Conservation (phyloP, 2,329 filamentous ascomycete species). For the Hypoxylon sp. region DNA sequence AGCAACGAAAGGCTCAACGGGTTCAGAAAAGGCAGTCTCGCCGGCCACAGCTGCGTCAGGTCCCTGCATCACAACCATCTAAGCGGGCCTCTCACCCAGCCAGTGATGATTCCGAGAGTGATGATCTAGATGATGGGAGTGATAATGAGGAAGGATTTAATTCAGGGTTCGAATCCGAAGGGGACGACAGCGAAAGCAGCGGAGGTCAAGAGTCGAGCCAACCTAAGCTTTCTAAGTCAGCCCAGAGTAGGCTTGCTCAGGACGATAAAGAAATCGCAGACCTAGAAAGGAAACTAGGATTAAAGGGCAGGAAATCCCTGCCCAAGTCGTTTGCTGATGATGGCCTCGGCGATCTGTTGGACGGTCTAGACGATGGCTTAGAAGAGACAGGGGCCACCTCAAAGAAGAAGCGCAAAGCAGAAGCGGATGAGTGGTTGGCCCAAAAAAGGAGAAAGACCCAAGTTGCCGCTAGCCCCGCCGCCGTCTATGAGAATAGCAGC, state of each 20-base stretch:
- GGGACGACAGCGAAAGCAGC: constrained; percentile 51
- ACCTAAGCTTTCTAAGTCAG: constrained; percentile 52
- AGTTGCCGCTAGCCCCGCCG: constrained; percentile 35
- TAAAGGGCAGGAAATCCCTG: constrained; percentile 81
- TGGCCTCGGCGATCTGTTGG: constrained; percentile 83
- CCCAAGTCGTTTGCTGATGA: constrained; percentile 84
- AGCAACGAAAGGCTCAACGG: constrained; percentile 53
- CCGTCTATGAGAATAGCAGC: constrained; percentile 36
- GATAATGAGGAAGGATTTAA: constrained; percentile 45
- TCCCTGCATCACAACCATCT: constrained; percentile 28
- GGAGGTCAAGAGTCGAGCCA: constrained; percentile 28
- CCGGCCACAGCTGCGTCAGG: constrained; percentile 47
- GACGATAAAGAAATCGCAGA: constrained; percentile 92
- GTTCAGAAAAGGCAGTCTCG: constrained; percentile 52
- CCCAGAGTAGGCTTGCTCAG: constrained; percentile 77
- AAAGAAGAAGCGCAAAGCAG: constrained; percentile 72
- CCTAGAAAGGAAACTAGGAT: constrained; percentile 88
- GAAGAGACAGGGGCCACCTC: constrained; percentile 66
- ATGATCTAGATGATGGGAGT: constrained; percentile 48
- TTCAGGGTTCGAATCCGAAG: constrained; percentile 51
- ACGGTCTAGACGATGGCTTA: constrained; percentile 72
- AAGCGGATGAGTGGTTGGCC: constrained; percentile 73
- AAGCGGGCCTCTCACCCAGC: constrained; percentile 13
- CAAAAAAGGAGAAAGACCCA: constrained; percentile 68
- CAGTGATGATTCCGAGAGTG: constrained; percentile 25